Conservation (phyloP, 2,329 filamentous ascomycete genomes). For the Monilinia fructicola region DNA sequence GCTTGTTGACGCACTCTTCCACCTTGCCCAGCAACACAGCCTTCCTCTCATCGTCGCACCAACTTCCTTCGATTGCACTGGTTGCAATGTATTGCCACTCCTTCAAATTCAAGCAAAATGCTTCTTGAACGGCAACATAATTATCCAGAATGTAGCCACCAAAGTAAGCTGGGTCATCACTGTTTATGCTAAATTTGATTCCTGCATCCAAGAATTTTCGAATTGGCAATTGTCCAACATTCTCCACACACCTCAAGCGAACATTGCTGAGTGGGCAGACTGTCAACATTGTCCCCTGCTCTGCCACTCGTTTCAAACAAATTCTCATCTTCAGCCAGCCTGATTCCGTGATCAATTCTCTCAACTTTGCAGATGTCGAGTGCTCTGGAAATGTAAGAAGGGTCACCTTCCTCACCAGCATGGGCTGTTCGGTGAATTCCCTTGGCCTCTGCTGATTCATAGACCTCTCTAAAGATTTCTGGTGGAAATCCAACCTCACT, state of each 20-base stretch:
- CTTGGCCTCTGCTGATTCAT: slow-evolving; percentile 50
- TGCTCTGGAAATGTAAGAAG: slow-evolving; percentile 63
- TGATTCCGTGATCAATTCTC: slow-evolving; percentile 75
- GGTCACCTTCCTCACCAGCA: slow-evolving; percentile 72
- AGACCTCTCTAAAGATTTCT: slow-evolving; percentile 62
- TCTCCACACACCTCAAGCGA: slow-evolving; percentile 48
- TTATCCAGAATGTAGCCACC: slow-evolving; percentile 74
- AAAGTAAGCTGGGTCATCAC: slow-evolving; percentile 57
- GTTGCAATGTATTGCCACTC: slow-evolving; percentile 67
- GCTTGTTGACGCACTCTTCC: slow-evolving; percentile 41
- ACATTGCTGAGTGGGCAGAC: slow-evolving; percentile 76
- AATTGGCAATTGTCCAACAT: slow-evolving; percentile 48
- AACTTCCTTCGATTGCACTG: slow-evolving; percentile 65
- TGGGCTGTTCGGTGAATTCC: slow-evolving; percentile 68
- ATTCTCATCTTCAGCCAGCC: slow-evolving; percentile 58
- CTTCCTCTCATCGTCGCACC: slow-evolving; percentile 66
- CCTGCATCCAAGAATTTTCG: slow-evolving; percentile 46
- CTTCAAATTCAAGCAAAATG: slow-evolving; percentile 59
- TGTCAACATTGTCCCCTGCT: slow-evolving; percentile 60
- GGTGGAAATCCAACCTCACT: slow-evolving; percentile 58
- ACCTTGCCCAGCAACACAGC: slow-evolving; percentile 53
- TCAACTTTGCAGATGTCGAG: slow-evolving; percentile 60
- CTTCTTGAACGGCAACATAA: slow-evolving; percentile 72
- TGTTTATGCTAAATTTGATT: slow-evolving; percentile 49
- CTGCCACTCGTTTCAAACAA: slow-evolving; percentile 62